phyloP scores from a whole-genome alignment of 495 filamentous ascomycete genomes.

The Chaetomium cochliodes region DNA sequence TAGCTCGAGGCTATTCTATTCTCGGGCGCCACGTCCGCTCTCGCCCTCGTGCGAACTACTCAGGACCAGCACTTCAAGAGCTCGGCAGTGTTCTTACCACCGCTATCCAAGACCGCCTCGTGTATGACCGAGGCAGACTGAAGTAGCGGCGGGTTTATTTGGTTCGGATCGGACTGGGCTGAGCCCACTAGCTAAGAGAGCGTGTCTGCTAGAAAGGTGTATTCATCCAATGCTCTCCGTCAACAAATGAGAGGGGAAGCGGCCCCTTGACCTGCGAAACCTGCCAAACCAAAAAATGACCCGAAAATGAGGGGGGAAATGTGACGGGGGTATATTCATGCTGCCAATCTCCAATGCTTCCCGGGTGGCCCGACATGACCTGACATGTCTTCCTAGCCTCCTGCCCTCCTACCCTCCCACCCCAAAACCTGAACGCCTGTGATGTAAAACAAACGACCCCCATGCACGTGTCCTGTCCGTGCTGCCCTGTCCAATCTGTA shows the following conservation, averaged over 20 bases:
- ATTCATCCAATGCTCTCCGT: neutral
- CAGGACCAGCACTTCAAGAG: neutral
- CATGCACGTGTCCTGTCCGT: neutral
- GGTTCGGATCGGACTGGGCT: neutral
- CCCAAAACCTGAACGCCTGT: neutral
- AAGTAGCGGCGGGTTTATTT: neutral
- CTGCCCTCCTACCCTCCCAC: neutral
- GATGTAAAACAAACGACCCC: constrained; percentile 6
- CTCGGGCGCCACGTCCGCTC: no score
- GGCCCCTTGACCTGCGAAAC: neutral
- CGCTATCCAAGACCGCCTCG: neutral
- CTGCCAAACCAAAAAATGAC: neutral
- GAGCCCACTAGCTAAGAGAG: neutral
- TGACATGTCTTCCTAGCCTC: no score
- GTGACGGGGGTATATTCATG: constrained; percentile 5
- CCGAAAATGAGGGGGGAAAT: neutral
- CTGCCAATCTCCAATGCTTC: neutral
- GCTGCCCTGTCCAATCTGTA: neutral
- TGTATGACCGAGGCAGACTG: neutral
- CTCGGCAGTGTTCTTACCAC: neutral
- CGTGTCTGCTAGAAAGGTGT: neutral
- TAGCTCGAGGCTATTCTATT: neutral
- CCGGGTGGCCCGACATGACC: neutral
- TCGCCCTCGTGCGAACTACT: no score
- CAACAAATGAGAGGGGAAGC: constrained; percentile 10